phyloP scores from a whole-genome alignment of 495 filamentous ascomycete species.

The Talaromyces trachyspermus region DNA sequence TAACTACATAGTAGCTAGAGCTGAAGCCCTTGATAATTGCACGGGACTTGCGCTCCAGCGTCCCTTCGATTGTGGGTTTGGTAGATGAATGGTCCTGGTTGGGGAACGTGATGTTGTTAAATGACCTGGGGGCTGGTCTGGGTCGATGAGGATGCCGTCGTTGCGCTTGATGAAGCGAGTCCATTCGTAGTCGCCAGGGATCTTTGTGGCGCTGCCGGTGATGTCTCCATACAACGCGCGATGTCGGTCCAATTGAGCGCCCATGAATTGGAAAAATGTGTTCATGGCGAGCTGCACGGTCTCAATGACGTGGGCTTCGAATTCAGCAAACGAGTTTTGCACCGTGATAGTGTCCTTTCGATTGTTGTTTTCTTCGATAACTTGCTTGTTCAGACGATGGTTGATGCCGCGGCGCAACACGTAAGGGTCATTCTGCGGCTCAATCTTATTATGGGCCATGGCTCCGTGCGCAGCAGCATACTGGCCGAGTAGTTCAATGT shows the following conservation, averaged over 20 bases:
- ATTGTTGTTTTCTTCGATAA: constrained; percentile 91
- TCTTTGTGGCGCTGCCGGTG: constrained; percentile 62
- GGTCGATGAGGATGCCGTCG: constrained; percentile 67
- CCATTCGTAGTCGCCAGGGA: constrained; percentile 92
- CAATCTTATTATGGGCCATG: constrained; percentile 53
- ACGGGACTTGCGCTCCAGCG: constrained; percentile 76
- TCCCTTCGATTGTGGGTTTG: constrained; percentile 75
- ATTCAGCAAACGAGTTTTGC: constrained; percentile 80
- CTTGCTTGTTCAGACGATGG: constrained; percentile 80
- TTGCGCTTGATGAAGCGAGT: constrained; percentile 68
- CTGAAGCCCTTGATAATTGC: constrained; percentile 72
- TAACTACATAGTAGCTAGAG: constrained; percentile 82
- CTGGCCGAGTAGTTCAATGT: constrained; percentile 88
- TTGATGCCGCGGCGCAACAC: constrained; percentile 73
- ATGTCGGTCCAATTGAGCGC: constrained; percentile 71
- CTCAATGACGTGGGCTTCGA: constrained; percentile 78
- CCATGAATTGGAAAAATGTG: constrained; percentile 69
- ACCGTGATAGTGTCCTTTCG: constrained; percentile 81
- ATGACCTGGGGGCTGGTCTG: constrained; percentile 61
- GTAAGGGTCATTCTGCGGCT: constrained; percentile 75
- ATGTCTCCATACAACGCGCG: constrained; percentile 78
- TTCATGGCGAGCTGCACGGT: constrained; percentile 75
- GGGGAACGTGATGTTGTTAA: constrained; percentile 69
- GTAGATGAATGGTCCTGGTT: constrained; percentile 81
- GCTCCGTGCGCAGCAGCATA: constrained; percentile 70